Evolutionary conservation across 768 basidiomycete species (phyloP).

Genomic region (Boletus edulis): DNA sequence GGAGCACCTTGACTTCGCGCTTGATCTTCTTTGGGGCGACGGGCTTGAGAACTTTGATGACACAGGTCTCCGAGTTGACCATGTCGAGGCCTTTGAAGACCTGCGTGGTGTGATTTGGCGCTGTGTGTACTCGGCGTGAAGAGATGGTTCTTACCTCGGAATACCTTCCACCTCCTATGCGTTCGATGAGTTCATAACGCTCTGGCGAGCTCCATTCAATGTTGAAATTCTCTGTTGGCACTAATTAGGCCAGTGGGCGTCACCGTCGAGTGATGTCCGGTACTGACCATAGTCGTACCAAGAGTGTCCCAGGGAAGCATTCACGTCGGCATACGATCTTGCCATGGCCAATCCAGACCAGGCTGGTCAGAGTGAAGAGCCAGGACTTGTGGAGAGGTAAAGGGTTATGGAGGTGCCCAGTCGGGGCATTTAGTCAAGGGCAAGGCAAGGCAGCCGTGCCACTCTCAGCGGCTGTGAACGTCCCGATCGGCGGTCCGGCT

Average conservation of each 20-base stretch:
- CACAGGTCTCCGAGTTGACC: conserved; percentile 50
- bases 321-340: conserved; percentile 55
- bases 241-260: conserved; percentile 1
- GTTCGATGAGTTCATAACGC: conserved; percentile 62
- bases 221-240: conserved; percentile 47
- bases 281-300: conserved; percentile 65
- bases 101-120: conserved; percentile 25
- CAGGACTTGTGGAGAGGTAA: conserved; percentile 13
- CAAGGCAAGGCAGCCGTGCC: background rate
- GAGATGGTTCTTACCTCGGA: conserved; percentile 44
- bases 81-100: conserved; percentile 62
- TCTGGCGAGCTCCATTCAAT: conserved; percentile 67
- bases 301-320: conserved; percentile 51
- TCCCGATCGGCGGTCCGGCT: background rate
- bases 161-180: conserved; percentile 65
- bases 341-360: conserved; percentile 34
- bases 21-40: conserved; percentile 67
- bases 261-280: background rate
- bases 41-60: conserved; percentile 74
- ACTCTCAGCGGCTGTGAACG: background rate
- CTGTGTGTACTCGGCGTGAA: background rate
- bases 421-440: conserved; percentile 28
- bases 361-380: conserved; percentile 15
- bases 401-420: conserved; percentile 17
- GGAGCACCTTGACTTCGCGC: conserved; percentile 71